Base-by-base conservation (phyloP, 768 basidiomycete genomes). In the Scleroderma bovista region DNA sequence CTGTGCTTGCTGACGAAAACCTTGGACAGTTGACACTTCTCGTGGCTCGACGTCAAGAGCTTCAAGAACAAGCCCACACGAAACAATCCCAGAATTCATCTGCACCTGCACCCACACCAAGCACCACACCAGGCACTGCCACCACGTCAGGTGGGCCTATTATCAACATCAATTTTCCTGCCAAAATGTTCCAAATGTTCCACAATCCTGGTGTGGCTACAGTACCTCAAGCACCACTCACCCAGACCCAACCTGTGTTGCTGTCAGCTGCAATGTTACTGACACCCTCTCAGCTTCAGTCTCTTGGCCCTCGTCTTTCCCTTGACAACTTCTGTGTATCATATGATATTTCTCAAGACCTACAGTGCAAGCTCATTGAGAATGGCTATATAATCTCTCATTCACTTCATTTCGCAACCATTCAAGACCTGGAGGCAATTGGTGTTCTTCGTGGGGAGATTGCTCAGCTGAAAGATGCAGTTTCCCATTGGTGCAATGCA, bases 281-380 rank as follows among this genome's bases (percentile, higher is more conserved):
- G 8, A 29, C 45, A 16, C 19, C 26, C 11, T n/a, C n/a, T 10
- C 33, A 22, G 45, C 15, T 23, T 17, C 33, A 24, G n/a, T 16
- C 36, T 11, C 9, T 33, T 13, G n/a, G 11, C 19, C 47, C 16
- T 22, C 36, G 44, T 42, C 60, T 55, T 58, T 54, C 48, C 53
- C 53, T 56, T 63, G 57, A 17, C 64, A 62, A 66, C 57, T 54
- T 61, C 53, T 61, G 54, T 57, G 51, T 49, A 57, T 55, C 51
- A 59, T 56, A 65, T 52, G 50, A 34, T 52, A 52, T 23, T n/a
- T 33, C 47, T 9, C 12, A 37, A 7, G 37, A 38, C 17, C 38
- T 40, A 15, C 13, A 43, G 13, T 5, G 17, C 3, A 50, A 50
- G 34, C 42, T 50, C 22, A 6, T 6, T 3, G 17, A 31, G 19